Base-by-base conservation (phyloP, 805 yeast species). In the Candida boidinii region DNA sequence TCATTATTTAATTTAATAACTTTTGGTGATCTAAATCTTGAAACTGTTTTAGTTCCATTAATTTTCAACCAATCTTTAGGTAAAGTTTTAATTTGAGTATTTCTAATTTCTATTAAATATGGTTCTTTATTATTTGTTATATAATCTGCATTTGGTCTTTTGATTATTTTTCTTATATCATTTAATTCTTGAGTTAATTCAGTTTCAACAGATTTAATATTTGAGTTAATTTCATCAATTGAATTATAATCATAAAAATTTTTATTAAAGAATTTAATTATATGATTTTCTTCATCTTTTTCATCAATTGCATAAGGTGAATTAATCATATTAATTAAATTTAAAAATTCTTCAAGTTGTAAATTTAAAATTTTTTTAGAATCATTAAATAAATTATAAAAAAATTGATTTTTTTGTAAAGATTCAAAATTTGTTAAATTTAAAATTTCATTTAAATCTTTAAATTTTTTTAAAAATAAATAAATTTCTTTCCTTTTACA, bases 21-120 rank as follows among this genome's bases (percentile, higher is more conserved):
- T 20, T 54, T 58, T 0, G 94, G 84, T 0, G 95, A 65, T 37
- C 87, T 62, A 53, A 74, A 88, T 36, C 97, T 60, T 2, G 86
- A 71, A 2, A 85, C 77, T 2, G 75, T 53, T 39, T 75, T 63
- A 29, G 94, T 70, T 7, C 80, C 80, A 44, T 73, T 80, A 18
- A 83, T 70, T 43, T 84, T 80, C 10, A 79, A 57, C 95, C 96
- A 90, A 32, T 73, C 75, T 2, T 60, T 44, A 0, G 97, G 97
- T 2, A 88, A 54, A 1, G 58, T 54, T 27, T 70, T 71, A 2
- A 69, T 62, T 28, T 71, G 71, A 10, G 69, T 56, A 39, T 77
- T 76, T 28, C 85, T 60, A 0, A 90, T 77, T 46, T 88, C 96
- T 16, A 92, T 67, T 30, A 88, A 58, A 47, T 79, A 82, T 2